A percentile compares a stretch with the other conserved stretches of the same genome.
Conservation (phyloP, 2,329 filamentous ascomycete species). For the Xylaria arbuscula region DNA sequence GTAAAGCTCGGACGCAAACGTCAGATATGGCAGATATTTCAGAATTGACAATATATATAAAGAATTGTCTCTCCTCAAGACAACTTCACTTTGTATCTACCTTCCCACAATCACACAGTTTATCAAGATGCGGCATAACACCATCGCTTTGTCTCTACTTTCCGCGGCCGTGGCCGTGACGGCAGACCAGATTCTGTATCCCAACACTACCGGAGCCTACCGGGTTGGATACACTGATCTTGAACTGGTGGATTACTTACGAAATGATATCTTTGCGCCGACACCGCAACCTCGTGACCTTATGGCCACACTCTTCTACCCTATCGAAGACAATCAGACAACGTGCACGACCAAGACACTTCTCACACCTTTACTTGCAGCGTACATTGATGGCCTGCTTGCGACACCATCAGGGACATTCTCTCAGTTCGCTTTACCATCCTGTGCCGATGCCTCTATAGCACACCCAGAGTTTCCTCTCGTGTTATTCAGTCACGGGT, state of each 20-base stretch:
- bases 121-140: slow-evolving; percentile 15
- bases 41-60: slow-evolving; percentile 14
- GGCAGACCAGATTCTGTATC: slow-evolving; percentile 14
- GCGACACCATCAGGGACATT: slow-evolving; percentile 8
- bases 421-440: slow-evolving; percentile 19
- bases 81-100: background rate
- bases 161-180: slow-evolving; percentile 18
- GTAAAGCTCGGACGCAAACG: background rate
- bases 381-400: background rate
- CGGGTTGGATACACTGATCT: slow-evolving; percentile 20
- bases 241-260: slow-evolving; percentile 23
- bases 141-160: slow-evolving; percentile 8
- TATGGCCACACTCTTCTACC: slow-evolving; percentile 23
- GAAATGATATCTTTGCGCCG: slow-evolving; percentile 15
- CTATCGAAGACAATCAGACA: slow-evolving; percentile 11
- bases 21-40: background rate
- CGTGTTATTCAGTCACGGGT: slow-evolving; percentile 29
- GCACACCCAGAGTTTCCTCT: slow-evolving; percentile 24
- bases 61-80: background rate
- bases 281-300: slow-evolving; percentile 14
- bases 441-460: slow-evolving; percentile 14
- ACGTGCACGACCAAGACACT: slow-evolving; percentile 4
- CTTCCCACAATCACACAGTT: background rate
- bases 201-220: slow-evolving; percentile 17
- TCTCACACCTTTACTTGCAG: slow-evolving; percentile 10